Base-by-base conservation (phyloP, 2,329 filamentous ascomycete genomes). In the Fusarium tupiense region DNA sequence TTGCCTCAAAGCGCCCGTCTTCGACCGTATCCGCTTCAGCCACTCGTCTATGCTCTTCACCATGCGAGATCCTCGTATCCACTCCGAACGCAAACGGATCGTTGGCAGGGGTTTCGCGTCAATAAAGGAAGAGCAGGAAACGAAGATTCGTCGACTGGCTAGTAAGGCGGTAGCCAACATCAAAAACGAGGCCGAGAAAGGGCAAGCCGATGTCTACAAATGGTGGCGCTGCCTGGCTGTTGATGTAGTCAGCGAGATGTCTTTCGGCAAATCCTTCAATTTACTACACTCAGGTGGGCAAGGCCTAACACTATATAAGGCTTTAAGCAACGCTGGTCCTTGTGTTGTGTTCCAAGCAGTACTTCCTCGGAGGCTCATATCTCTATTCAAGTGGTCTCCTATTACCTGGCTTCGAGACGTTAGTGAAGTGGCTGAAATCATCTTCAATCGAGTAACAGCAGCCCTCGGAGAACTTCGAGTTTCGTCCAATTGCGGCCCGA, bases 151-250 rank as follows among this genome's bases (percentile, higher is more conserved):
- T 2, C 24, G 29, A 0, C 6, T 69, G 3, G 66, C 66, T 4
- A 17, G 43, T 6, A 9, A 50, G 12, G 66, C 66, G 1, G 56
- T 69, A 4, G 61, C 49, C 0, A 63, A 24, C 7, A 69, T 69
- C 13, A 49, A 56, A 37, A 35, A 33, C 0, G 66, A 69, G 11
- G 40, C 17, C 1, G 22, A 44, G 13, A 9, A 19, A 16, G 64
- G 64, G 1, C 41, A 43, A 7, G 26, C 64, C 11, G 66, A 69
- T 10, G 47, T 69, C 6, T 69, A 69, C 37, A 69, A 63, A 14
- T 69, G 66, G 66, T 69, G 64, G 64, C 56, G 56, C 3, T 69
- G 64, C 17, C 29, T 69, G 4, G 64, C 66, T 5, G 64, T 69
- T 1, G 66, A 69, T 6, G 56, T 69, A 0, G 67, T 69, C 8